Evolutionary conservation across 768 basidiomycete genomes (phyloP).

Genomic region (Pholiota molesta): DNA sequence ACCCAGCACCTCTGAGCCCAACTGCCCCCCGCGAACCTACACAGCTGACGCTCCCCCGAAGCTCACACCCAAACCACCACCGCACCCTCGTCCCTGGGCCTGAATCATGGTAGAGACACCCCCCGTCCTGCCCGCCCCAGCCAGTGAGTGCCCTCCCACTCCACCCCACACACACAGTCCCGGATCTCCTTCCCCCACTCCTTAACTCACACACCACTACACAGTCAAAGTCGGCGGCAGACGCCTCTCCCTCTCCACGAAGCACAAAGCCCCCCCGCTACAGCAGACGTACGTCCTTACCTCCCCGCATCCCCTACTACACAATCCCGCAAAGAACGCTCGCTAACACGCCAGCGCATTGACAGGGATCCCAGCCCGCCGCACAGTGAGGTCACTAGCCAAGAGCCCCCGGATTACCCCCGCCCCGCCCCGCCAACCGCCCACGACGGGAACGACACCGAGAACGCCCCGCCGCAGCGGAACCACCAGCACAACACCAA

Average conservation of each 20-base stretch:
- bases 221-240: conserved; percentile 55
- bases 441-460: conserved; percentile 19
- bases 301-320: background rate
- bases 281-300: conserved; percentile 35
- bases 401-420: conserved; percentile 43
- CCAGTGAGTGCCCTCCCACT: too few species aligned
- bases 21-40: too few species aligned
- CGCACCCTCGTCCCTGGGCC: too few species aligned
- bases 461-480: conserved; percentile 28
- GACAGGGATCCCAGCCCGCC: conserved; percentile 7
- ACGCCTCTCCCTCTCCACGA: conserved; percentile 48
- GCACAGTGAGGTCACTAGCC: conserved; percentile 28
- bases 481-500: conserved; percentile 42
- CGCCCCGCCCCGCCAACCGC: conserved; percentile 45
- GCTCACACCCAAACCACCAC: too few species aligned
- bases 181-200: too few species aligned
- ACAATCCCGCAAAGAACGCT: too few species aligned
- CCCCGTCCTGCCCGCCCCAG: too few species aligned
- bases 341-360: background rate
- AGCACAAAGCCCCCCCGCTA: conserved; percentile 39
- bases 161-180: too few species aligned
- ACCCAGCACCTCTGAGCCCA: too few species aligned
- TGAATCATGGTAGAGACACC: too few species aligned
- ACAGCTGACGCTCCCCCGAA: too few species aligned
- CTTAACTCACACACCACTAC: too few species aligned